Evolutionary conservation across 164 flowering plant genomes (phyloP).

Genomic region (Vitis cinerea): DNA sequence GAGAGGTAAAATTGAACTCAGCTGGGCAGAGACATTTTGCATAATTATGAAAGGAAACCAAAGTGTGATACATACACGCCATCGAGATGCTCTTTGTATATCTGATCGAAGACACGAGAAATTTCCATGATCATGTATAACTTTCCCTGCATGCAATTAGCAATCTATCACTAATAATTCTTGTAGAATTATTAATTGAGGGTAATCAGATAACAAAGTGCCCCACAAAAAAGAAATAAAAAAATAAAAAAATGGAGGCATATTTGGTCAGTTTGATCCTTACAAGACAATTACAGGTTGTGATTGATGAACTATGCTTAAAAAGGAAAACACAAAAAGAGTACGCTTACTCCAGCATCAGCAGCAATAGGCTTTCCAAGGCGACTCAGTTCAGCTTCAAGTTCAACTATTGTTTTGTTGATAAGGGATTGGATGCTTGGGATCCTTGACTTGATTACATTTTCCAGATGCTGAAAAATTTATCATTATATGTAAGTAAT

Average conservation of each 20-base stretch:
- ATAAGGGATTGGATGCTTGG: conserved; percentile 84
- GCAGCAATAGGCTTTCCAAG: conserved; percentile 80
- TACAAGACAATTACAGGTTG: too few species aligned
- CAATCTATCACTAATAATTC: conserved; percentile 9
- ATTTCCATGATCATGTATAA: conserved; percentile 74
- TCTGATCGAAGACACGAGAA: conserved; percentile 73
- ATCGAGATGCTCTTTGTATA: conserved; percentile 81
- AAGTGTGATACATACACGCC: conserved; percentile 57
- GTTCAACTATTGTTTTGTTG: conserved; percentile 60
- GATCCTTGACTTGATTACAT: conserved; percentile 76
- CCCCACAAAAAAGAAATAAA: not conserved
- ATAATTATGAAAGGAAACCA: not conserved
- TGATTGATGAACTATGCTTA: not conserved
- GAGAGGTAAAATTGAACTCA: conserved; percentile 1
- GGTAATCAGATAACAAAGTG: not conserved
- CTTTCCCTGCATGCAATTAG: conserved; percentile 59
- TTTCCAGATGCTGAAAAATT: conserved; percentile 66
- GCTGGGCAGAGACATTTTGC: not conserved
- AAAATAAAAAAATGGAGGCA: not conserved
- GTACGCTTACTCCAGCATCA: conserved; percentile 72
- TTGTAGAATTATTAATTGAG: not conserved
- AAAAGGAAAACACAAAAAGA: not conserved
- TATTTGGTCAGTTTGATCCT: not conserved
- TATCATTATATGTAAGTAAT: conserved; percentile 12
- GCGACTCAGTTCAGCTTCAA: conserved; percentile 68